phyloP scores from a whole-genome alignment of 176 grass and related monocot species.

The Pharus latifolius region DNA sequence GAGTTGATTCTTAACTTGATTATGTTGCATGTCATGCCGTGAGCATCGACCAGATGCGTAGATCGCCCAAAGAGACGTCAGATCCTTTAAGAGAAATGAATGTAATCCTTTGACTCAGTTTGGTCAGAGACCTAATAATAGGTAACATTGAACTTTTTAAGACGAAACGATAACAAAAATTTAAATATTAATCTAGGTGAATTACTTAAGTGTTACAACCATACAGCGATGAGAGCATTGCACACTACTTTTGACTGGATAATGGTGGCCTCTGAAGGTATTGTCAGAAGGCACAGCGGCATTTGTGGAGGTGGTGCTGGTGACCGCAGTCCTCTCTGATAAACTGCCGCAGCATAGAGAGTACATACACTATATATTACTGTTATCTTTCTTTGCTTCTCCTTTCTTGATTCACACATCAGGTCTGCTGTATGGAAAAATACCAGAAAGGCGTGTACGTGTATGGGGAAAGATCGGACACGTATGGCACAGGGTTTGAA shows the following conservation, averaged over 20 bases:
- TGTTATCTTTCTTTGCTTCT: too few species aligned
- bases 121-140: too few species aligned
- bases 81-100: too few species aligned
- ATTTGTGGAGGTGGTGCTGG: conserved; percentile 13
- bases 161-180: too few species aligned
- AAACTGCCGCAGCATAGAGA: not conserved
- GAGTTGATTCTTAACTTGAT: too few species aligned
- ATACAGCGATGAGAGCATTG: not conserved
- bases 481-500: not conserved
- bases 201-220: too few species aligned
- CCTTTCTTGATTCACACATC: not conserved
- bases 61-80: too few species aligned
- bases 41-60: too few species aligned
- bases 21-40: too few species aligned
- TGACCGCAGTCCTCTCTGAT: not conserved
- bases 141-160: too few species aligned
- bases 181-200: too few species aligned
- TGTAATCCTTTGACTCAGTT: too few species aligned
- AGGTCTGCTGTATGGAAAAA: conserved; percentile 12
- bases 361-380: not conserved
- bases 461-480: not conserved
- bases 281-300: conserved; percentile 12
- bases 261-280: not conserved
- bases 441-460: not conserved
- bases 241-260: not conserved